phyloP scores from a whole-genome alignment of 768 basidiomycete species.

The Sistotremastrum niveocremeum region DNA sequence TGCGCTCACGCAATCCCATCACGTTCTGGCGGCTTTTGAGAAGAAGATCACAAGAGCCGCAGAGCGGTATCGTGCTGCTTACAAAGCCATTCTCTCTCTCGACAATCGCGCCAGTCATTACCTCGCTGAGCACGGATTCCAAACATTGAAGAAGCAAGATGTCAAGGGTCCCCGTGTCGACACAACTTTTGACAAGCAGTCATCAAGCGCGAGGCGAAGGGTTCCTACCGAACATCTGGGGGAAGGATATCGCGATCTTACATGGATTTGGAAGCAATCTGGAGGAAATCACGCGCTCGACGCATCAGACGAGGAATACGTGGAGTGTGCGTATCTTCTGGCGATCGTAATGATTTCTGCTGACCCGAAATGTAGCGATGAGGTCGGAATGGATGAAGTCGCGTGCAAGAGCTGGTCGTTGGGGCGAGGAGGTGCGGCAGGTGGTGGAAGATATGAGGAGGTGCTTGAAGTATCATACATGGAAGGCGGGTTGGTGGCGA shows the following conservation, averaged over 20 bases:
- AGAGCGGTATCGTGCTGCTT: conserved; percentile 6
- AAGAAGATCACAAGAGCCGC: conserved; percentile 2
- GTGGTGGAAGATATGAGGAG: conserved; percentile 11
- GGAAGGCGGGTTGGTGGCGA: conserved; percentile 9
- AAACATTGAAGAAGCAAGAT: no score
- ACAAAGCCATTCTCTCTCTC: not conserved
- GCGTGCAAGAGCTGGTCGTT: conserved; percentile 5
- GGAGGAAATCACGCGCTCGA: no score
- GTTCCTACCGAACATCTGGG: no score
- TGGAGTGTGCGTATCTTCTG: no score
- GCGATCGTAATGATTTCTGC: no score
- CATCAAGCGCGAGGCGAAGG: no score
- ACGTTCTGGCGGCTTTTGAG: conserved; percentile 2
- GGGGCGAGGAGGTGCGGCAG: conserved; percentile 8
- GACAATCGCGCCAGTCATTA: no score
- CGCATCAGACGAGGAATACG: no score
- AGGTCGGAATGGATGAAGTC: conserved; percentile 8
- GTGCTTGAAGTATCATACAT: conserved; percentile 3
- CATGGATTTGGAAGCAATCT: conserved; percentile 1
- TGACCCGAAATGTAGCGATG: no score
- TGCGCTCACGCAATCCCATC: conserved; percentile 1
- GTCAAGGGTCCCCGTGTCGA: no score
- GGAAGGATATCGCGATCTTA: not conserved
- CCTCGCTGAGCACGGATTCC: no score
- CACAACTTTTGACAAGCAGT: no score